Evolutionary conservation across 1,284 basidiomycete genomes (phyloP), one percentile per base, ranked within the genome.

Genomic region (Sphaerobolus stellatus): DNA sequence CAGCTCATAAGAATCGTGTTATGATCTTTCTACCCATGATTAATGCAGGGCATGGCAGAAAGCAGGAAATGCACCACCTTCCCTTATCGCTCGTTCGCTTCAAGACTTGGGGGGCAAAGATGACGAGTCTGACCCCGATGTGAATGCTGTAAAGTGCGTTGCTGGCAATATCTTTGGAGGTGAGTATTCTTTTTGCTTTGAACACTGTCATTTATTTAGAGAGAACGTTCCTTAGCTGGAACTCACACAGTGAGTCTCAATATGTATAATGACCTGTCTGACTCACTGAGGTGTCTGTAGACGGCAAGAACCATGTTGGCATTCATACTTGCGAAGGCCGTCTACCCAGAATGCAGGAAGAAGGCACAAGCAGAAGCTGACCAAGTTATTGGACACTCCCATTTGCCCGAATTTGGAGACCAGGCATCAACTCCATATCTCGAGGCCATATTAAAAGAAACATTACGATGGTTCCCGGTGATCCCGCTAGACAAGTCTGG

Each of bases 331-430:
- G 28, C 56, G 8, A 53, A 56, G 45, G 48, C 52, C 3, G 56
- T 56, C 38, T 67, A 68, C 40, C 75, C 72, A 2, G 63, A 69
- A 2, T 64, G 68, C 6, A 69, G 72, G 68, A 64, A 52, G 20
- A 73, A 72, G 55, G 77, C 77, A 0, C 78, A 79, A 60, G 66
- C 61, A n/a, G 76, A 80, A 56, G 59, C 79, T 7, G 75, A 80
- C 56, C 31, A 58, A 7, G 68, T 76, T n/a, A 61, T 76, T 24
- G 77, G 79, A 1, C 54, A 53, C 1, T 72, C 76, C 31, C 69
- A 79, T 27, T 64, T 80, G 22, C 81, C 82, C 1, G 71, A 71
- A 6, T 78, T 75, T 49, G 64, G 66, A 20, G 81, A 78, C 62
- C 58, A 62, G 28, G 65, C 68, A 0, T 63, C 59, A 11, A 63